Evolutionary conservation across 1,284 basidiomycete genomes (phyloP), one percentile per base, ranked within the genome.

Genomic region (Mycosarcoma maydis): DNA sequence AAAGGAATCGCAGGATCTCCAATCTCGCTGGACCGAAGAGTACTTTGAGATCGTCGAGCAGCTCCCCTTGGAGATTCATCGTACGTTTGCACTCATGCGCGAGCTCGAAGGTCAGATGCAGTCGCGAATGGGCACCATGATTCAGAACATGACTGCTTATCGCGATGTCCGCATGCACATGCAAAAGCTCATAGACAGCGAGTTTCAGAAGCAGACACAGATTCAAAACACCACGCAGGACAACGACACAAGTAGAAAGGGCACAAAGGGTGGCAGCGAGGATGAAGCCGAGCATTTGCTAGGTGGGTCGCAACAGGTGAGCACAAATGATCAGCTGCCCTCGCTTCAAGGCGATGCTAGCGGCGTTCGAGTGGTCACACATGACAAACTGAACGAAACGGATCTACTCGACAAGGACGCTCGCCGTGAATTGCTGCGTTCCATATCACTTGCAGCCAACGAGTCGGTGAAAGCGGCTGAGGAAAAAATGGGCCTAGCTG

Each of bases 31-130:
- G 80, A 62, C 57, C 0, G 80, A 81, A 34, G 78, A 80, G 55
- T 81, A 80, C 52, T 73, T 73, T 41, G 80, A 80, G 30, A 76
- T 90, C 48, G 87, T 93, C 50, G 92, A 94, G 74, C 92, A 94
- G 81, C 83, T 95, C 6, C 92, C 93, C 3, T 83, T 94, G 56
- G 90, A 91, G 49, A 81, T 95, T 48, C 90, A 92, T 76, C 86
- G 93, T 33, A 89, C 91, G 56, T 90, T 90, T 81, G 85, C 88
- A 20, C 84, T 95, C 30, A 86, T 94, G 76, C 84, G 86, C n/a
- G 92, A 95, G 81, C 83, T 94, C 26, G 93, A 95, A 72, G 85
- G 88, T 60, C 90, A 92, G 77, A 85, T 87, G 48, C 82, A 56
- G 19, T n/a, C 41, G 11, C 53, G 66, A 9, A 24, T 65, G 2